Percentiles rank a stretch among this genome's conserved stretches.
phyloP scores from a whole-genome alignment of 139 green algal genomes.

The Picochlorum sp. region DNA sequence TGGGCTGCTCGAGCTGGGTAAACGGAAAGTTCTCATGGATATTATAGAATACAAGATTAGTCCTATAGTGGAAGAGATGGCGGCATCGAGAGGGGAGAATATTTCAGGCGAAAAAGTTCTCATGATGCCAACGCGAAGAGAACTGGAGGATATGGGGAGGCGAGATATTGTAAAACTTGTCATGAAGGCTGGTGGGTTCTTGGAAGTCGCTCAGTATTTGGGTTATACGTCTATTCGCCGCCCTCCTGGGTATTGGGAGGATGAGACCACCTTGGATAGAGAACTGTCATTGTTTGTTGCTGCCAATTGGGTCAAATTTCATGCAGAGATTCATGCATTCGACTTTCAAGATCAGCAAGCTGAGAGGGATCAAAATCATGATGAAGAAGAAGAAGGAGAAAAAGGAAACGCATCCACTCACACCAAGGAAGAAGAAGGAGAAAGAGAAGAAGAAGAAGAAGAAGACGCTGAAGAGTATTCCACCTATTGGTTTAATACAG shows the following conservation, averaged over 20 bases:
- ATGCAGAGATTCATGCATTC: background rate
- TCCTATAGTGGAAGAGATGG: background rate
- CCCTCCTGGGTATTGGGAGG: slow-evolving; percentile 26
- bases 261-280: slow-evolving; percentile 15
- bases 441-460: background rate
- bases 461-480: background rate
- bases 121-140: slow-evolving; percentile 21
- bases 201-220: slow-evolving; percentile 19
- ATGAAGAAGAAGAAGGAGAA: background rate
- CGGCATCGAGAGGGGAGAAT: background rate
- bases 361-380: background rate
- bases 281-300: slow-evolving; percentile 31
- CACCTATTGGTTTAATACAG: slow-evolving; percentile 14
- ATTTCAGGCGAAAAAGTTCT: background rate
- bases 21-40: slow-evolving; percentile 1
- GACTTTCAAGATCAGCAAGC: background rate
- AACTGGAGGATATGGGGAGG: slow-evolving; percentile 13
- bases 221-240: slow-evolving; percentile 17
- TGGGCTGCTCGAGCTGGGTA: slow-evolving; percentile 26
- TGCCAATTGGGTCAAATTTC: slow-evolving; percentile 22
- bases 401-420: background rate
- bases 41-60: slow-evolving; percentile 11
- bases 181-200: slow-evolving; percentile 21
- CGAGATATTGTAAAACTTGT: slow-evolving; percentile 19
- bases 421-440: background rate